Evolutionary conservation across 2,329 filamentous ascomycete genomes (phyloP).

Genomic region (Colletotrichum nymphaeae): DNA sequence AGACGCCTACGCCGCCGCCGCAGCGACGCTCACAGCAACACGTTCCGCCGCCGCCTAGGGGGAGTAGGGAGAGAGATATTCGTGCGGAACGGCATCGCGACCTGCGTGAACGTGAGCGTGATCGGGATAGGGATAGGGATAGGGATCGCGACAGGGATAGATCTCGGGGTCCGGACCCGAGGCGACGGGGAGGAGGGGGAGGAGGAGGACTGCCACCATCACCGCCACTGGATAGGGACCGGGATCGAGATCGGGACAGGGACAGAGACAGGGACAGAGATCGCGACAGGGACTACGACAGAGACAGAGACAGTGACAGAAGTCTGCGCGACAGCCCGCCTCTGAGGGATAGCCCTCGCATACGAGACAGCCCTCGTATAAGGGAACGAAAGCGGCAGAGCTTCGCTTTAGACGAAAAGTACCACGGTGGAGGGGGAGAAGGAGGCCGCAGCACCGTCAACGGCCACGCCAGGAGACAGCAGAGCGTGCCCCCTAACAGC

Average conservation of each 20-base stretch:
- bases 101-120: slow-evolving; percentile 8
- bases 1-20: slow-evolving; percentile 26
- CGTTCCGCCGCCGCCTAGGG: slow-evolving; percentile 11
- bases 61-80: slow-evolving; percentile 22
- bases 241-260: slow-evolving; percentile 30
- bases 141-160: slow-evolving; percentile 6
- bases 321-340: slow-evolving; percentile 37
- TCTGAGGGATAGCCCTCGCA: slow-evolving; percentile 35
- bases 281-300: slow-evolving; percentile 26
- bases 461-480: slow-evolving; percentile 19
- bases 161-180: slow-evolving; percentile 27
- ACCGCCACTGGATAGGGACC: slow-evolving; percentile 1
- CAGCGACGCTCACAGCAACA: slow-evolving; percentile 5
- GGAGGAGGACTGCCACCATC: not conserved
- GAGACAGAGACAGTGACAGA: slow-evolving; percentile 38
- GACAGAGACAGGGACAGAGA: slow-evolving; percentile 30
- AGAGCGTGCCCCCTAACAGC: slow-evolving; percentile 24
- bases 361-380: slow-evolving; percentile 37
- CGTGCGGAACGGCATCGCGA: slow-evolving; percentile 13
- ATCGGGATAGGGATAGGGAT: too few species aligned
- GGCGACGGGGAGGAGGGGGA: slow-evolving; percentile 13
- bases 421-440: not conserved
- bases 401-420: slow-evolving; percentile 26
- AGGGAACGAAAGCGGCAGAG: slow-evolving; percentile 36
- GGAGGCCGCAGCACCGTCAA: not conserved